Conservation (phyloP, 2,329 filamentous ascomycete genomes). For the Colletotrichum australisinense region DNA sequence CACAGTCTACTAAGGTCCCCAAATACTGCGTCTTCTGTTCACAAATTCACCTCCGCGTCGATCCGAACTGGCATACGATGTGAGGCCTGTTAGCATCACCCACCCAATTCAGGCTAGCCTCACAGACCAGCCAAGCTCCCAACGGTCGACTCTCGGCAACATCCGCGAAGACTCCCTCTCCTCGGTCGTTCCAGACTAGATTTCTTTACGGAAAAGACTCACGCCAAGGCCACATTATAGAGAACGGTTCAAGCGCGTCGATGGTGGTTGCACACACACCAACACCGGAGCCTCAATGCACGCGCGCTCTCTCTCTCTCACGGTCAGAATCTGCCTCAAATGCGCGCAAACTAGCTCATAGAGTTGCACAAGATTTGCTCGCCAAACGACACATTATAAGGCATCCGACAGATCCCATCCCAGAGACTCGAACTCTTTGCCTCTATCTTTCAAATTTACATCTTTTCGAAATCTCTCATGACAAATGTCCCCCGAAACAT, state of each 20-base stretch:
- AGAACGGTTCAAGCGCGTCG: too few species aligned
- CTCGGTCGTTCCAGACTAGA: not conserved
- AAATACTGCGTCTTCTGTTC: not conserved
- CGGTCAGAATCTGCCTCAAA: not conserved
- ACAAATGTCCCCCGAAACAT: not conserved
- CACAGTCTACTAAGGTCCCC: rapidly evolving
- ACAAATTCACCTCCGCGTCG: not conserved
- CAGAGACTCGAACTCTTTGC: too few species aligned
- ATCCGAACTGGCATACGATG: not conserved
- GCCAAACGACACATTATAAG: not conserved
- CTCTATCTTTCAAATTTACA: too few species aligned
- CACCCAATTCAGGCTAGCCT: not conserved
- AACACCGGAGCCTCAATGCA: not conserved
- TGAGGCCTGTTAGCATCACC: not conserved
- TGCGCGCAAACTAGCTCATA: not conserved
- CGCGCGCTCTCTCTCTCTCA: not conserved
- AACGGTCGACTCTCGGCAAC: not conserved
- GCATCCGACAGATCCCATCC: too few species aligned
- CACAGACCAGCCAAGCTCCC: too few species aligned
- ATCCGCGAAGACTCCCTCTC: not conserved
- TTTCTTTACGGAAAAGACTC: not conserved
- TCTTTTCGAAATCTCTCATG: not conserved
- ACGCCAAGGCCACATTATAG: not conserved
- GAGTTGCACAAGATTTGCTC: too few species aligned
- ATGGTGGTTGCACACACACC: too few species aligned